Evolutionary conservation across 257 asterid species (phyloP).

Genomic region (Petunia axillaris): DNA sequence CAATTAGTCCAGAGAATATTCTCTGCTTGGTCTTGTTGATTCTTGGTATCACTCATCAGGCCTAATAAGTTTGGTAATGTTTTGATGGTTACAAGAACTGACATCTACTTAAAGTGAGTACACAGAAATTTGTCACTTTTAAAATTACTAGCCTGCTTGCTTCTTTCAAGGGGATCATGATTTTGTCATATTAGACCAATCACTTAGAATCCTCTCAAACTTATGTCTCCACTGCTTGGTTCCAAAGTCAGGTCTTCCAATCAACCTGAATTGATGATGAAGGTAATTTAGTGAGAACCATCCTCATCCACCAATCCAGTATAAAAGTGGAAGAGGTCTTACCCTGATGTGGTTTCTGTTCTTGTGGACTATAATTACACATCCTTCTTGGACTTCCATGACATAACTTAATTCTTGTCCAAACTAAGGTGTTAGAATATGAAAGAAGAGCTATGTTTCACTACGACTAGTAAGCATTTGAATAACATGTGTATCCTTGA

Average conservation of each 20-base stretch:
- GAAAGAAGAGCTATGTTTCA: not conserved
- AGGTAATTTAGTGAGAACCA: conserved; percentile 51
- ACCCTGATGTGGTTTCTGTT: conserved; percentile 21
- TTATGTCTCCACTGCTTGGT: conserved; percentile 64
- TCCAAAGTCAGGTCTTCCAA: conserved; percentile 55
- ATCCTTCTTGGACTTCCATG: conserved; percentile 8
- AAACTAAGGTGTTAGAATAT: not conserved
- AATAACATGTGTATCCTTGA: not conserved
- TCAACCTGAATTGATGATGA: conserved; percentile 76
- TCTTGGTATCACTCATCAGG: conserved; percentile 9
- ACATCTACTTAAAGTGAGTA: conserved; percentile 19
- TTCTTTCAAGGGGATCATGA: conserved; percentile 67
- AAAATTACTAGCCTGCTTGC: conserved; percentile 10
- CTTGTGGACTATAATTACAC: conserved; percentile 9
- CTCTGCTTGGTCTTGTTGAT: not conserved
- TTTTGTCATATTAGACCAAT: conserved; percentile 62
- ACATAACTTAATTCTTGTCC: conserved; percentile 10
- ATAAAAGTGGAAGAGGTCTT: not conserved
- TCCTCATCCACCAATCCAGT: not conserved
- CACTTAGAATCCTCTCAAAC: conserved; percentile 82
- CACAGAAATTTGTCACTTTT: conserved; percentile 7
- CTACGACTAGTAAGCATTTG: not conserved
- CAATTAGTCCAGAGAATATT: not conserved
- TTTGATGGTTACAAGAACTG: conserved; percentile 1
- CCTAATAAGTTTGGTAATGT: not conserved